Evolutionary conservation across 371 early-diverging fungal species (phyloP), one percentile per base, ranked within the genome.

Genomic region (Apophysomyces elegans): DNA sequence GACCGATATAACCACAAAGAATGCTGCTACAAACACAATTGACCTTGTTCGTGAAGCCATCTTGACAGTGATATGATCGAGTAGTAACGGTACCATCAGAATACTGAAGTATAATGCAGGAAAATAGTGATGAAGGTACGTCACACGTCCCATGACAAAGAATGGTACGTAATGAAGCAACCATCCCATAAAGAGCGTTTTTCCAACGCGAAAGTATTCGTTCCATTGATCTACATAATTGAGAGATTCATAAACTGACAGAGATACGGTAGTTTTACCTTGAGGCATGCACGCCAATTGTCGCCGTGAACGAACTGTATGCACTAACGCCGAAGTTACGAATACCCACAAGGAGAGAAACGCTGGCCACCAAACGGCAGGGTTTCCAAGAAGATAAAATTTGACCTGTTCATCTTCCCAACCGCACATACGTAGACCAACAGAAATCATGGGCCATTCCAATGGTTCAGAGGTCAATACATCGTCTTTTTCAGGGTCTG

Each of bases 91-190:
- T 14, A 85, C 82, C 76, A 90, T 79, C 50, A 98, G 84, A 46
- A 96, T 87, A 36, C 93, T 89, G 83, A 99, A 99, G 79, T 98
- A 99, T 37, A 99, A 79, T 0, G 99, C 95, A 0, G 99, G 99
- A 80, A 98, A 98, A 77, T 99, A 99, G 76, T 99, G 99, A 77
- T 99, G 99, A 45, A 99, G 80, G 75, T 98, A 99, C 0, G 93
- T 94, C 18, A 99, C 99, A 46, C 99, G 92, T 12, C 96, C 97
- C 96, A 99, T 97, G 68, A 98, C 87, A 73, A 88, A 97, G 83
- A 99, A 99, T 4, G 99, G 99, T 26, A 95, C 45, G 78, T 97
- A 99, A 74, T 99, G 99, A 58, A 99, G 81, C 61, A 93, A 81
- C 98, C 99, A 99, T 13, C 99, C 99, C 14, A 89, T 71, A 68